phyloP scores from a whole-genome alignment of 257 asterid species.

The Handroanthus guayacan region DNA sequence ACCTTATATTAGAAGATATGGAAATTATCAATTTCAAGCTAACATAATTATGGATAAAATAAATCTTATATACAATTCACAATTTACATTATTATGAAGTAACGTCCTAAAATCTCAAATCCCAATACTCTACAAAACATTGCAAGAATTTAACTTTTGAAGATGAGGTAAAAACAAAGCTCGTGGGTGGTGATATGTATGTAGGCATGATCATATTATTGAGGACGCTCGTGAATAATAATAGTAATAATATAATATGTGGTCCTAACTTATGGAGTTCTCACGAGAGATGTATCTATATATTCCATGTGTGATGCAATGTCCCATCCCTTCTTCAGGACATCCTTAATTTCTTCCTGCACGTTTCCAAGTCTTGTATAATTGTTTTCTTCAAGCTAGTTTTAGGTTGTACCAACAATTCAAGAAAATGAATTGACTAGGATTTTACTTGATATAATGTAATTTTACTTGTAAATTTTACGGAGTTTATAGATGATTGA shows the following conservation, averaged over 20 bases:
- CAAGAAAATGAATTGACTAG: too few species aligned
- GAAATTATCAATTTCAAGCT: too few species aligned
- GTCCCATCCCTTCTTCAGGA: background rate
- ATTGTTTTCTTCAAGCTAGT: background rate
- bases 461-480: too few species aligned
- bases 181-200: background rate
- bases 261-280: background rate
- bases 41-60: background rate
- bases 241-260: background rate
- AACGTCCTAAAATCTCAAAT: too few species aligned
- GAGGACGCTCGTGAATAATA: background rate
- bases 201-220: background rate
- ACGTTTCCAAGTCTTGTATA: background rate
- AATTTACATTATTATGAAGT: too few species aligned
- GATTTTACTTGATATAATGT: too few species aligned
- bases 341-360: background rate
- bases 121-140: background rate
- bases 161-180: background rate
- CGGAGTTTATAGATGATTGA: too few species aligned
- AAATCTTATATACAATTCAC: too few species aligned
- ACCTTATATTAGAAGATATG: too few species aligned
- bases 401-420: background rate
- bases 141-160: background rate
- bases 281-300: background rate
- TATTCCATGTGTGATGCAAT: background rate